phyloP scores from a whole-genome alignment of 495 filamentous ascomycete genomes.

The Penicillium pulvis region DNA sequence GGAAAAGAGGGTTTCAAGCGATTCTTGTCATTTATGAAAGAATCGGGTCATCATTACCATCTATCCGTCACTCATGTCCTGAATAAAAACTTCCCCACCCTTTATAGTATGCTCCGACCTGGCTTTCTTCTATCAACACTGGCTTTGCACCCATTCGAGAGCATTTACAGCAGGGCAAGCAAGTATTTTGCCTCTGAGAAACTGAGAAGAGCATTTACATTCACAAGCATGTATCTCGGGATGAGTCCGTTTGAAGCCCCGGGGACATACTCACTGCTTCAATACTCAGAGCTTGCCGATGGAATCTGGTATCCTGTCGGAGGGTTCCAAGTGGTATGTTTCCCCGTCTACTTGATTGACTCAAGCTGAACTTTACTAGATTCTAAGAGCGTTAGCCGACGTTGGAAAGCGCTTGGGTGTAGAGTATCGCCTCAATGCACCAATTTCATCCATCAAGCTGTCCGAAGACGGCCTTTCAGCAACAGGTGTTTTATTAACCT shows the following conservation, averaged over 20 bases:
- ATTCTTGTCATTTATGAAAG: slow-evolving; percentile 61
- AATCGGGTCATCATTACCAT: slow-evolving; percentile 67
- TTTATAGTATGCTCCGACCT: slow-evolving; percentile 52
- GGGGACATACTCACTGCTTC: slow-evolving; percentile 68
- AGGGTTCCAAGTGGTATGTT: slow-evolving; percentile 56
- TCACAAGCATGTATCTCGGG: slow-evolving; percentile 77
- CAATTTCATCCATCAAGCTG: slow-evolving; percentile 53
- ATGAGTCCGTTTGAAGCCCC: slow-evolving; percentile 75
- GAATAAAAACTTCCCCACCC: slow-evolving; percentile 58
- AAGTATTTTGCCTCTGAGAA: slow-evolving; percentile 68
- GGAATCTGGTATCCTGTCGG: slow-evolving; percentile 74
- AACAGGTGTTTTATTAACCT: slow-evolving; percentile 54
- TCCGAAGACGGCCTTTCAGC: slow-evolving; percentile 42
- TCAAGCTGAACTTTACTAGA: slow-evolving; percentile 20
- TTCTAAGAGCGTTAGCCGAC: slow-evolving; percentile 57
- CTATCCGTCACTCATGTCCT: slow-evolving; percentile 60
- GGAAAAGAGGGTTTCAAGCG: slow-evolving; percentile 63
- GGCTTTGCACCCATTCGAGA: slow-evolving; percentile 63
- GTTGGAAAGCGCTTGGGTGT: slow-evolving; percentile 60
- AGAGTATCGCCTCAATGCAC: slow-evolving; percentile 54
- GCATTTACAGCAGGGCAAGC: slow-evolving; percentile 60
- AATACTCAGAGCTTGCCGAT: slow-evolving; percentile 71
- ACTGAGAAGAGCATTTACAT: slow-evolving; percentile 66
- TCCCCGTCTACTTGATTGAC: not conserved
- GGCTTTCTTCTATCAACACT: slow-evolving; percentile 56